These are phyloP conservation scores for Lactarius hatsudake DNA, from an alignment of 768 basidiomycete species.

Conservation along the genomic window DNA sequence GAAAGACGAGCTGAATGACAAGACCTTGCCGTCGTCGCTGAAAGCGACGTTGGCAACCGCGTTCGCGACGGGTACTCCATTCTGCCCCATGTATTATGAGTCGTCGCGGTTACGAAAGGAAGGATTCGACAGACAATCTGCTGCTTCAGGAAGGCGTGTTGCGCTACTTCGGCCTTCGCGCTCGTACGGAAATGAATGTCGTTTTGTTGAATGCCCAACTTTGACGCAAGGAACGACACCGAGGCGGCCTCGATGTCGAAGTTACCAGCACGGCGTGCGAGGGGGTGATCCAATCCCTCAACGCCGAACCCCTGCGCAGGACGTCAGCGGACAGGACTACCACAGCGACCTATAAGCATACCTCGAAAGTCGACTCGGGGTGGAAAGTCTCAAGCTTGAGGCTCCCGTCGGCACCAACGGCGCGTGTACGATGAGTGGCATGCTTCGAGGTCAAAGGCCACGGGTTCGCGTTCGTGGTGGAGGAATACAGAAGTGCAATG, in stretches of 20 bases:
- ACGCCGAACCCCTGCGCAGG: constrained; percentile 29
- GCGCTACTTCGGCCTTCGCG: constrained; percentile 22
- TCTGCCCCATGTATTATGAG: constrained; percentile 23
- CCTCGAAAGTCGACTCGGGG: constrained; percentile 32
- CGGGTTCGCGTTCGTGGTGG: constrained; percentile 28
- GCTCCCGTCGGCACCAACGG: constrained; percentile 20
- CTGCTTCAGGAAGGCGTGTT: constrained; percentile 31
- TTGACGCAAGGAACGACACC: constrained; percentile 30
- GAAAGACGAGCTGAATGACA: constrained; percentile 47
- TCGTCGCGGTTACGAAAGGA: neutral
- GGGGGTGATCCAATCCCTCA: constrained; percentile 30
- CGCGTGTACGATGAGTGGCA: constrained; percentile 29
- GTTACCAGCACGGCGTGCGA: constrained; percentile 26
- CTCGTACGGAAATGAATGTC: constrained; percentile 27
- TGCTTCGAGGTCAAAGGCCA: constrained; percentile 27
- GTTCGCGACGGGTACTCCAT: constrained; percentile 38
- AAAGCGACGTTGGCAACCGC: constrained; percentile 47
- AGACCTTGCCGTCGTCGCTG: constrained; percentile 40
- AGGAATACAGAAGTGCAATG: constrained; percentile 29
- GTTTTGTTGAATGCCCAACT: constrained; percentile 26
- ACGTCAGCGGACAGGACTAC: neutral
- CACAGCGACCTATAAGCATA: constrained; percentile 4
- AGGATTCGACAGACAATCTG: constrained; percentile 24
- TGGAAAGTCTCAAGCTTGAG: constrained; percentile 31
- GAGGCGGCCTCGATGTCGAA: constrained; percentile 30